Evolutionary conservation across 306 rosid species (phyloP).

Genomic region (Lablab purpureus): DNA sequence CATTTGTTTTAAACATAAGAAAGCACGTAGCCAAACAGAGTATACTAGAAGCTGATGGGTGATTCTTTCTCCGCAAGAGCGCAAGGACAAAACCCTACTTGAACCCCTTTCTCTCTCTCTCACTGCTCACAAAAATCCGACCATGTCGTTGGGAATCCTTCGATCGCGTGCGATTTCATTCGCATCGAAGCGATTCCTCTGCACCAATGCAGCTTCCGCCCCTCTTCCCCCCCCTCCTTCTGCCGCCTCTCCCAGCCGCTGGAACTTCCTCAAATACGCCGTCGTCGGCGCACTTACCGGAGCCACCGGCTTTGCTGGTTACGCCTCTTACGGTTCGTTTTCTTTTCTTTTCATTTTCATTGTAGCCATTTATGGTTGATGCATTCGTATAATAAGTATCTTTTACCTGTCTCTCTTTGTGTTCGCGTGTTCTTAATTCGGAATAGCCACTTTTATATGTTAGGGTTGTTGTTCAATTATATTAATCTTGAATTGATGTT

Average conservation of each 20-base stretch:
- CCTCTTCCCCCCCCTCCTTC: constrained; percentile 41
- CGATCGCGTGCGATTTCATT: constrained; percentile 45
- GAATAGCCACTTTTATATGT: neutral
- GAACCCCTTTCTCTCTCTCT: constrained; percentile 40
- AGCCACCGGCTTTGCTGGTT: constrained; percentile 35
- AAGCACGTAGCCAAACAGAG: neutral
- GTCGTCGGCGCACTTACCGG: constrained; percentile 45
- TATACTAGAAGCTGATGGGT: neutral
- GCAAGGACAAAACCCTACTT: neutral
- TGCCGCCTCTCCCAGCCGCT: constrained; percentile 37
- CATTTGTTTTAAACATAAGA: too few relatives aligned
- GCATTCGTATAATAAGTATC: neutral
- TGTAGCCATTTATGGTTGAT: neutral
- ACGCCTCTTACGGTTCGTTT: constrained; percentile 52
- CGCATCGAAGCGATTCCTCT: constrained; percentile 43
- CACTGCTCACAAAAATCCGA: neutral
- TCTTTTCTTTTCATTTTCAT: neutral
- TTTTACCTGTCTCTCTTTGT: neutral
- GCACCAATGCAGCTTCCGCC: constrained; percentile 26
- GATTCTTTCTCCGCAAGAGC: neutral
- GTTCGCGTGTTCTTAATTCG: neutral
- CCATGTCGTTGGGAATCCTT: constrained; percentile 45
- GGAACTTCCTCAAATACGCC: constrained; percentile 51
- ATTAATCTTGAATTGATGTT: neutral
- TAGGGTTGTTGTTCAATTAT: neutral